These are phyloP conservation scores for Trichoderma sp. DNA, from an alignment of 2,329 filamentous ascomycete genomes.

Conservation along the genomic window DNA sequence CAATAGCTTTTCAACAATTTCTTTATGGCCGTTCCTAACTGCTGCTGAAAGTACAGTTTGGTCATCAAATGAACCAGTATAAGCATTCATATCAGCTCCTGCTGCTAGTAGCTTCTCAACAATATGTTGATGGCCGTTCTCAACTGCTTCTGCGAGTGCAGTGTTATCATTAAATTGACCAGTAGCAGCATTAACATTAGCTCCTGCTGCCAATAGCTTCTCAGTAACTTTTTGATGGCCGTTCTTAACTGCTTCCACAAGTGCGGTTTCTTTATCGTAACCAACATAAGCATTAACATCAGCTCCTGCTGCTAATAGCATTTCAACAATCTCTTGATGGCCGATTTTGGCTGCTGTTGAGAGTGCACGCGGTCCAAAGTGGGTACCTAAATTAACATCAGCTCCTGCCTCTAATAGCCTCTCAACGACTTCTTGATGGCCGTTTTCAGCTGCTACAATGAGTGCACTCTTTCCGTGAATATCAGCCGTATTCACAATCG, in stretches of 20 bases:
- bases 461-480: not conserved
- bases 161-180: too few relatives aligned
- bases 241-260: fast-evolving
- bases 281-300: not conserved
- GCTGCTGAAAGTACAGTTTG: too few relatives aligned
- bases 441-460: not conserved
- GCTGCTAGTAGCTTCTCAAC: too few relatives aligned
- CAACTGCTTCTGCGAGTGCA: too few relatives aligned
- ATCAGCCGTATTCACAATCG: not conserved
- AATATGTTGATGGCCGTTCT: too few relatives aligned
- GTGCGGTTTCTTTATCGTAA: not conserved
- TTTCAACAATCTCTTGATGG: not conserved
- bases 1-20: too few relatives aligned
- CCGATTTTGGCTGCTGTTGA: not conserved
- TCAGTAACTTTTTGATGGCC: not conserved
- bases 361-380: not conserved
- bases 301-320: not conserved
- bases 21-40: too few relatives aligned
- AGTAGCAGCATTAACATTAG: not conserved
- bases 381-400: too few relatives aligned
- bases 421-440: not conserved
- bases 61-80: too few relatives aligned
- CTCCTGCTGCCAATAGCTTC: not conserved
- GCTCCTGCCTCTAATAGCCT: not conserved
- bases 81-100: too few relatives aligned